Evolutionary conservation across 1,139 yeast species (phyloP).

Genomic region (Zygoascus sp.): DNA sequence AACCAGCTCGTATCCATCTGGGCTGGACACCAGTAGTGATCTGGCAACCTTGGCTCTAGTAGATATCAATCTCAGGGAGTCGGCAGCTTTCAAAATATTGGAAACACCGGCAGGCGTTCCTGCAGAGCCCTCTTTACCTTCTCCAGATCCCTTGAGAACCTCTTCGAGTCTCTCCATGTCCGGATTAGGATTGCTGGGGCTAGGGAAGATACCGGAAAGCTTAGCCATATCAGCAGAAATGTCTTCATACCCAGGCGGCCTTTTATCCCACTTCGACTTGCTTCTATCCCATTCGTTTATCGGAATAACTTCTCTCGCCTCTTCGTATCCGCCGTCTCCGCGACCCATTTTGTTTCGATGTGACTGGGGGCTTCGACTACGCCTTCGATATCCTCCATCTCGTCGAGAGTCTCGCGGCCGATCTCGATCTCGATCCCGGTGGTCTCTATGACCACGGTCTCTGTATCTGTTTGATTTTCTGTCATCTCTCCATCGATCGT

Average conservation of each 20-base stretch:
- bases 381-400: conserved; percentile 9
- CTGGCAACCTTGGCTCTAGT: conserved; percentile 38
- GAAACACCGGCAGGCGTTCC: conserved; percentile 3
- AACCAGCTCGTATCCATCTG: conserved; percentile 34
- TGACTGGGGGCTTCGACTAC: conserved; percentile 12
- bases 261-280: conserved; percentile 67
- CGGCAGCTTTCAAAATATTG: conserved; percentile 10
- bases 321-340: conserved; percentile 15
- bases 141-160: conserved; percentile 7
- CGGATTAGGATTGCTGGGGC: conserved; percentile 63
- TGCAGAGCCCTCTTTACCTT: conserved; percentile 4
- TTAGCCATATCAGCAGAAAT: conserved; percentile 79
- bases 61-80: conserved; percentile 18
- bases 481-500: neutral
- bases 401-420: neutral
- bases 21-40: conserved; percentile 44
- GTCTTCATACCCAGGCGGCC: conserved; percentile 70
- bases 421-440: conserved; percentile 13
- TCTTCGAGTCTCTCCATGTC: conserved; percentile 11
- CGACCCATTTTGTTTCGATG: conserved; percentile 12
- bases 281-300: conserved; percentile 43
- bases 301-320: conserved; percentile 39
- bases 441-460: conserved; percentile 2
- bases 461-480: neutral
- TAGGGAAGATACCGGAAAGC: conserved; percentile 72